A percentile compares a stretch with the other conserved stretches of the same genome.
Evolutionary conservation across 169 alveolate genomes (phyloP).

Genomic region (Plasmodium gonderi): DNA sequence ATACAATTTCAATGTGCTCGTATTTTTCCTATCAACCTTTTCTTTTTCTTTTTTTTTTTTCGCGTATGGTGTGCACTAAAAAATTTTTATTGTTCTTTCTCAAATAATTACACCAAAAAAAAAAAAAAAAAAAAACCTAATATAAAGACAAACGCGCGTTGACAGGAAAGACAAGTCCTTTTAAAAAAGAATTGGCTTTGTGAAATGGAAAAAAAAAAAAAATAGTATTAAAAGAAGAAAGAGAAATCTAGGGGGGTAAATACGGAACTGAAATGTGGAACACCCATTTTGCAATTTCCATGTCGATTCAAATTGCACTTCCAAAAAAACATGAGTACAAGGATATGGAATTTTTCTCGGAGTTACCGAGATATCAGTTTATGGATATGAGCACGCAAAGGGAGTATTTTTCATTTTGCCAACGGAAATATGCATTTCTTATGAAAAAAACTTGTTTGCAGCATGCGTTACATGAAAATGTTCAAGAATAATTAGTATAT

Average conservation of each 20-base stretch:
- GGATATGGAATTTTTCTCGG: neutral
- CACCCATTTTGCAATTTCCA: neutral
- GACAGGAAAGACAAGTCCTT: neutral
- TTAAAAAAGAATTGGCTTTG: neutral
- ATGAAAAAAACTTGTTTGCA: too few species aligned
- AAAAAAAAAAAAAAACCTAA: too few species aligned
- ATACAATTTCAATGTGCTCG: neutral
- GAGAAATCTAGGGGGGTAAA: neutral
- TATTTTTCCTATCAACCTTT: neutral
- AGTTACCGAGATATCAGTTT: neutral
- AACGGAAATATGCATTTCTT: too few species aligned
- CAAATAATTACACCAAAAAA: neutral
- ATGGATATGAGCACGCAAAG: neutral
- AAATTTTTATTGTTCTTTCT: neutral
- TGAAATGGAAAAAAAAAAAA: neutral
- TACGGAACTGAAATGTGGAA: neutral
- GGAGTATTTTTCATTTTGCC: too few species aligned
- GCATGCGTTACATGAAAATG: too few species aligned
- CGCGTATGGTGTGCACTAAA: neutral
- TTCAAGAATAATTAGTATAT: neutral
- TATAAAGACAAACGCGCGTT: neutral
- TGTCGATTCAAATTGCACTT: neutral
- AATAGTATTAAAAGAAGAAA: neutral
- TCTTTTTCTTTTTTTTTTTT: neutral
- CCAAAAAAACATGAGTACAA: neutral